phyloP scores from a whole-genome alignment of 768 basidiomycete genomes.

The Kwoniella dejecticola region DNA sequence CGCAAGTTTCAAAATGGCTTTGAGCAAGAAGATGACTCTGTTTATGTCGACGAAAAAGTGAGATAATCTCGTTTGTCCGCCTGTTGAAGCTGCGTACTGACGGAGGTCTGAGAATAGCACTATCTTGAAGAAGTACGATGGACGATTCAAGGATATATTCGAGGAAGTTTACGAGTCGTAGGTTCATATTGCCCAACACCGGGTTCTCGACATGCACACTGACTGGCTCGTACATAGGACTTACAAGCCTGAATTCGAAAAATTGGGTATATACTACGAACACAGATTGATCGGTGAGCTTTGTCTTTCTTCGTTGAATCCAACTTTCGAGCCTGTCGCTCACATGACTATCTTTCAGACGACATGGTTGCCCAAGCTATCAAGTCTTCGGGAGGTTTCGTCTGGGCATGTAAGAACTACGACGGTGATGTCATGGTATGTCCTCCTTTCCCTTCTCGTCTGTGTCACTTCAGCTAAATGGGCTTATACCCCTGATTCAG shows the following conservation, averaged over 20 bases:
- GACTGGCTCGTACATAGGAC: constrained; percentile 29
- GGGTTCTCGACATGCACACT: too few species aligned
- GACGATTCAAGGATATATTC: constrained; percentile 99
- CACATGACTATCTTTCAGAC: constrained; percentile 41
- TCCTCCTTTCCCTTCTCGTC: neutral
- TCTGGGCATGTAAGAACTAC: constrained; percentile 71
- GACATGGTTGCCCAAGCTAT: constrained; percentile 95
- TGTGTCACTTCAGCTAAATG: neutral
- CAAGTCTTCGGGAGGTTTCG: constrained; percentile 92
- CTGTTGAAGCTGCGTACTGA: too few species aligned
- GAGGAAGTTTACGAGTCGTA: constrained; percentile 85
- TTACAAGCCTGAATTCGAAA: constrained; percentile 57
- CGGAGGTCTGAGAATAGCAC: constrained; percentile 46
- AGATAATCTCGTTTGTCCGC: constrained; percentile 11
- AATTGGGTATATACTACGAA: constrained; percentile 63
- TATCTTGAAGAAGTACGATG: constrained; percentile 76
- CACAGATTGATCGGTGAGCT: constrained; percentile 66
- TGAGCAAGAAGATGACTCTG: constrained; percentile 62
- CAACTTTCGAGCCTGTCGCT: neutral
- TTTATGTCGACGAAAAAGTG: constrained; percentile 97
- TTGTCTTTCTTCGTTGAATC: neutral
- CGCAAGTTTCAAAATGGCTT: constrained; percentile 94
- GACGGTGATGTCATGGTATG: constrained; percentile 73
- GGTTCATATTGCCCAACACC: too few species aligned
- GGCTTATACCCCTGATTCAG: constrained; percentile 58